Percentiles rank a stretch among this genome's conserved stretches.
Conservation (phyloP, 2,329 filamentous ascomycete genomes). For the Aspergillus unguis region DNA sequence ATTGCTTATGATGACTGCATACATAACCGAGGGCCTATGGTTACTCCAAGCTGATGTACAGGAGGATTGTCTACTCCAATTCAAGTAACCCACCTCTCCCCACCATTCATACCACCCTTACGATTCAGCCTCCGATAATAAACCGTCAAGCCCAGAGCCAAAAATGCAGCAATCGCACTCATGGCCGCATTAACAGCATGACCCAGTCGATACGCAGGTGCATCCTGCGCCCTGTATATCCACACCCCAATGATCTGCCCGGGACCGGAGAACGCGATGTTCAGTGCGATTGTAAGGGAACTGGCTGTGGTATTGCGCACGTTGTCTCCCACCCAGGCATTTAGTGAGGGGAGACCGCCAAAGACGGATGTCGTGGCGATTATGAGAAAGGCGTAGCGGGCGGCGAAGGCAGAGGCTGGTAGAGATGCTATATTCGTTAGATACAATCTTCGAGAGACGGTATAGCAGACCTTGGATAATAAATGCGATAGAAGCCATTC, state of each 20-base stretch:
- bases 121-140: not conserved
- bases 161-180: not conserved
- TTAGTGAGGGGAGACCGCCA: constrained; percentile 23
- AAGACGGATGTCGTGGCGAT: constrained; percentile 21
- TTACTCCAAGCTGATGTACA: not conserved
- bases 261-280: constrained; percentile 25
- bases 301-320: constrained; percentile 20
- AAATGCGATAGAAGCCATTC: not conserved
- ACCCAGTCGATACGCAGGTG: not conserved
- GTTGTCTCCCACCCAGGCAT: constrained; percentile 28
- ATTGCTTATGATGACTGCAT: no score
- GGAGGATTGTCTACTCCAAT: not conserved
- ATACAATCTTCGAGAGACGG: no score
- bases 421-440: not conserved
- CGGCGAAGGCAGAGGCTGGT: not conserved
- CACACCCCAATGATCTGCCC: constrained; percentile 29
- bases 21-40: no score
- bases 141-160: not conserved
- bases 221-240: constrained; percentile 22
- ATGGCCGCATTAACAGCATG: constrained; percentile 2
- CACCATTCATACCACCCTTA: not conserved
- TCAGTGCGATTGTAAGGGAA: constrained; percentile 23
- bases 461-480: not conserved
- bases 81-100: not conserved
- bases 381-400: constrained; percentile 22